phyloP scores from a whole-genome alignment of 2,329 filamentous ascomycete genomes.

The Colletotrichum scovillei region DNA sequence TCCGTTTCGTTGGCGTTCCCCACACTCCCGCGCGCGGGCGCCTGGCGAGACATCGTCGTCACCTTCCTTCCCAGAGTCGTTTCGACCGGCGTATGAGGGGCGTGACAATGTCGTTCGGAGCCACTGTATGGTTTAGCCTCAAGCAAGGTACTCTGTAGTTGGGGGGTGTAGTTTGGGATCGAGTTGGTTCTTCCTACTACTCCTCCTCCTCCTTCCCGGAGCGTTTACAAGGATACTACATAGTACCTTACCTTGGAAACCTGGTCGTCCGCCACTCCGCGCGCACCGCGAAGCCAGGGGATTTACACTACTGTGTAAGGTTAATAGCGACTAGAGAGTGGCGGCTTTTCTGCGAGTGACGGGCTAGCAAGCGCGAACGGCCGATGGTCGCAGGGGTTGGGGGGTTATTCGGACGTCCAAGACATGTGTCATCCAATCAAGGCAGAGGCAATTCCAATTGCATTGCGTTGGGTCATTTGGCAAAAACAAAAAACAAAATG shows the following conservation, averaged over 20 bases:
- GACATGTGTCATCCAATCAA: constrained; percentile 10
- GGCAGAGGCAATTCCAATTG: constrained; percentile 19
- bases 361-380: constrained; percentile 2
- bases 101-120: neutral
- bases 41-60: constrained; percentile 27
- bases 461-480: constrained; percentile 6
- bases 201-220: neutral
- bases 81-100: constrained; percentile 1
- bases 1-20: neutral
- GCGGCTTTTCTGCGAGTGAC: no score
- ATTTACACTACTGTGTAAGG: no score
- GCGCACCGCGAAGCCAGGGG: no score
- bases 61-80: constrained; percentile 17
- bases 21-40: constrained; percentile 4
- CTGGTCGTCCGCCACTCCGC: neutral
- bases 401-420: neutral
- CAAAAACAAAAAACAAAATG: no score
- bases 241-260: neutral
- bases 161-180: neutral
- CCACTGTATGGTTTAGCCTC: constrained; percentile 2
- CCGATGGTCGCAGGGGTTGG: neutral
- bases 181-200: neutral
- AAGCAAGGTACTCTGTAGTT: constrained; percentile 1
- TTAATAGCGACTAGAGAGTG: no score
- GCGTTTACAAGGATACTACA: neutral